Evolutionary conservation across 2,329 filamentous ascomycete genomes (phyloP).

Genomic region (Clonostachys byssicola): DNA sequence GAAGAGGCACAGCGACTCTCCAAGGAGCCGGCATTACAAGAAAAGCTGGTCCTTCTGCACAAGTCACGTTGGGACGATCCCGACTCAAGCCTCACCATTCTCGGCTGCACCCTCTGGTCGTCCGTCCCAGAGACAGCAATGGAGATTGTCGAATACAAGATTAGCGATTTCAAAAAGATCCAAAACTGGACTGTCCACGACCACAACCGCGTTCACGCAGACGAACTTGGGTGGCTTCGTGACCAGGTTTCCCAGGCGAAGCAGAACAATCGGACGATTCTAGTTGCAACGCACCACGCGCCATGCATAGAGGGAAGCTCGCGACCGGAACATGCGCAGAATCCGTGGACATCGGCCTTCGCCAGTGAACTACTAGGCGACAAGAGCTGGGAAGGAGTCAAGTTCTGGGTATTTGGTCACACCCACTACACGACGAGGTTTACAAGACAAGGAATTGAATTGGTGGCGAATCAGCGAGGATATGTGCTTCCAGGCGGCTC

Average conservation of each 20-base stretch:
- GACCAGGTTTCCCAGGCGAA: conserved; percentile 20
- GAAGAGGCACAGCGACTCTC: conserved; percentile 26
- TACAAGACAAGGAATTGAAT: no score
- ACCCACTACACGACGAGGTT: conserved; percentile 26
- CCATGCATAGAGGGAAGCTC: conserved; percentile 44
- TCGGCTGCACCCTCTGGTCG: conserved; percentile 58
- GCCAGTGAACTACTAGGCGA: conserved; percentile 37
- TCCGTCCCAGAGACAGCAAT: conserved; percentile 27
- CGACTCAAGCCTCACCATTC: conserved; percentile 31
- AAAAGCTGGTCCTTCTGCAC: conserved; percentile 37
- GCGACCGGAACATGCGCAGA: conserved; percentile 39
- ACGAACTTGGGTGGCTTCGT: conserved; percentile 48
- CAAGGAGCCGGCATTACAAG: conserved; percentile 27
- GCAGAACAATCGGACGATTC: conserved; percentile 15
- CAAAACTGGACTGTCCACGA: conserved; percentile 39
- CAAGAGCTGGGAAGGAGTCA: conserved; percentile 14
- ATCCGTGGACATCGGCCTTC: conserved; percentile 44
- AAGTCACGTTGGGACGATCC: conserved; percentile 16
- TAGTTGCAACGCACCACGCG: conserved; percentile 55
- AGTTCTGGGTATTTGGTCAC: conserved; percentile 41
- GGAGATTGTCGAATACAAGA: conserved; percentile 31
- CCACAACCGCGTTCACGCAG: conserved; percentile 41
- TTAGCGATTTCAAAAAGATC: conserved; percentile 54
- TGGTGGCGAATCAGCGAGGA: neutral
- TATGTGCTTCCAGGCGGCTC: neutral